Percentiles rank a stretch among this genome's conserved stretches.
These are phyloP conservation scores for Fraxinus sp. DNA, from an alignment of 305 asterid genomes.

Conservation along the genomic window DNA sequence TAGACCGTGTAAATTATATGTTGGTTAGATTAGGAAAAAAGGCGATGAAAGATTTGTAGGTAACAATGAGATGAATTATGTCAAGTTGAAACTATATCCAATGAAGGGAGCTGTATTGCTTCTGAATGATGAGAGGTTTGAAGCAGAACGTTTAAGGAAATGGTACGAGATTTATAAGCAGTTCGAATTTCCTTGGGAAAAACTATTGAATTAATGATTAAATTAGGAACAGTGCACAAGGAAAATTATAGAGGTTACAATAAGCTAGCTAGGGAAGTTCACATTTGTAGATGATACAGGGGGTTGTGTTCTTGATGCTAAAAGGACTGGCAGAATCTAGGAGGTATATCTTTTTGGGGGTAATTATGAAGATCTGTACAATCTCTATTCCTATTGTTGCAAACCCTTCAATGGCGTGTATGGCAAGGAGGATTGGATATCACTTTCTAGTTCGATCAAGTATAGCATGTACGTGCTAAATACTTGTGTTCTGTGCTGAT, in stretches of 20 bases:
- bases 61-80: not conserved
- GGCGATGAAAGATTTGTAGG: not conserved
- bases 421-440: not conserved
- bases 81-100: not conserved
- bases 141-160: not conserved
- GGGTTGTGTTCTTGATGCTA: not conserved
- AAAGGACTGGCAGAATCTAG: not conserved
- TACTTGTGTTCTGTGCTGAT: slow-evolving; percentile 34
- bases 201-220: not conserved
- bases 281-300: not conserved
- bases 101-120: not conserved
- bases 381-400: not conserved
- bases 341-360: not conserved
- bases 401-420: not conserved
- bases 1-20: not conserved
- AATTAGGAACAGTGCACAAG: not conserved
- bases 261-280: not conserved
- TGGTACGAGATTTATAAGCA: not conserved
- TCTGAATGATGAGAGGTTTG: not conserved
- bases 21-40: not conserved
- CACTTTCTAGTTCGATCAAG: not conserved
- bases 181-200: not conserved
- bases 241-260: not conserved
- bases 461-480: not conserved
- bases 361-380: not conserved